Conservation (phyloP, 495 filamentous ascomycete species). For the Aspergillus haitiensis region DNA sequence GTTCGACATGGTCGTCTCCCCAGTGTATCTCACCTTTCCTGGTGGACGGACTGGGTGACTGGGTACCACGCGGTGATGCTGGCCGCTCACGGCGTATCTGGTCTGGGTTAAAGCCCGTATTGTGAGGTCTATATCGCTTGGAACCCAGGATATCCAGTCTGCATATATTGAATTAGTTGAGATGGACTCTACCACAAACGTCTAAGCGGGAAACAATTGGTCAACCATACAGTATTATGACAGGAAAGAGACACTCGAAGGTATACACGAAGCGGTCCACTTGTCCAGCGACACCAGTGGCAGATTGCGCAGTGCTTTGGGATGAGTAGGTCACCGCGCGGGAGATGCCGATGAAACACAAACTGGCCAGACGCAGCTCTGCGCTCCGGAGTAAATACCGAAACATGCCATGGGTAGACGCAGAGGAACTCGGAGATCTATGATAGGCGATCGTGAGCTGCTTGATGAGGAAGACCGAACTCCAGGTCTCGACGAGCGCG, state of each 20-base stretch:
- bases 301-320: constrained; percentile 28
- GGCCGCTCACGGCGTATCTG: not conserved
- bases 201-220: not conserved
- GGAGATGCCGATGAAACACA: constrained; percentile 31
- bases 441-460: constrained; percentile 5
- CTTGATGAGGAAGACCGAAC: constrained; percentile 30
- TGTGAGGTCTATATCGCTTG: constrained; percentile 2
- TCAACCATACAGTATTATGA: constrained; percentile 29
- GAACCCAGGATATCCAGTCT: constrained; percentile 15
- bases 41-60: not conserved
- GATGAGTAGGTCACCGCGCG: constrained; percentile 35
- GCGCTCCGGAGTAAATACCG: constrained; percentile 34
- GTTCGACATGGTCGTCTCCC: too few relatives aligned
- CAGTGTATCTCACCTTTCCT: not conserved
- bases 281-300: constrained; percentile 29
- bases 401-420: constrained; percentile 18
- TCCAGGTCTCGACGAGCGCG: constrained; percentile 29
- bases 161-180: not conserved
- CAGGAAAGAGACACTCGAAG: constrained; percentile 36
- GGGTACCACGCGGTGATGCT: not conserved
- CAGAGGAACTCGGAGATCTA: constrained; percentile 16
- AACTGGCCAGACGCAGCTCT: constrained; percentile 33
- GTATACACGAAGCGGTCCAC: constrained; percentile 38
- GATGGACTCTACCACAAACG: not conserved
- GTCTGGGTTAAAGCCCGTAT: not conserved